Evolutionary conservation across 257 asterid genomes (phyloP).

Genomic region (Misopates orontium): DNA sequence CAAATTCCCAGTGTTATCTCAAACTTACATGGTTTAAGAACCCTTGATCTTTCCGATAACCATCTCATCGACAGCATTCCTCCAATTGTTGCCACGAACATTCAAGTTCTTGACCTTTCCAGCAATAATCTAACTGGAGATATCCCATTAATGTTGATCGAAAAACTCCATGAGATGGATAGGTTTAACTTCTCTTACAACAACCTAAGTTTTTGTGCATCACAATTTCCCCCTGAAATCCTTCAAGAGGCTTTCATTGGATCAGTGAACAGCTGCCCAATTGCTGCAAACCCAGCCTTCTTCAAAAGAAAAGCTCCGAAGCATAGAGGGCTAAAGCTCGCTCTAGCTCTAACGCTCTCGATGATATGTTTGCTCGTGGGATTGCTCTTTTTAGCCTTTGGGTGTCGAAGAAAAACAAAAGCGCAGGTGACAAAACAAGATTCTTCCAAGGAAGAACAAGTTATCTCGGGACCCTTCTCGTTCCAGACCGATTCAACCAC

Average conservation of each 20-base stretch:
- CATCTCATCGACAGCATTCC: slow-evolving; percentile 63
- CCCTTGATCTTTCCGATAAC: slow-evolving; percentile 77
- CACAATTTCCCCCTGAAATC: slow-evolving; percentile 44
- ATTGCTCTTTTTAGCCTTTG: slow-evolving; percentile 70
- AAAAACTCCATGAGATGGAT: slow-evolving; percentile 58
- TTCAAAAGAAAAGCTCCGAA: slow-evolving; percentile 44
- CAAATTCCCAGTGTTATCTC: slow-evolving; percentile 56
- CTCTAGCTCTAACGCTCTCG: slow-evolving; percentile 65
- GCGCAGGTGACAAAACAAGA: slow-evolving; percentile 67
- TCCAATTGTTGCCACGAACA: slow-evolving; percentile 39
- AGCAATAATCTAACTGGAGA: slow-evolving; percentile 82
- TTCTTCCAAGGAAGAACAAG: slow-evolving; percentile 62
- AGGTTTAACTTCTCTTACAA: slow-evolving; percentile 83
- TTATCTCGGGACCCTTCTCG: slow-evolving; percentile 75
- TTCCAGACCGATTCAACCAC: slow-evolving; percentile 79
- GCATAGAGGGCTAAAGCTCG: slow-evolving; percentile 67
- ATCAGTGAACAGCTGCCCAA: slow-evolving; percentile 74
- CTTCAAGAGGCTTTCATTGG: slow-evolving; percentile 61
- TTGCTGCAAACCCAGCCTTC: slow-evolving; percentile 79
- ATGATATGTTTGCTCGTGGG: slow-evolving; percentile 75
- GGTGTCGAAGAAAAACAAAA: slow-evolving; percentile 65
- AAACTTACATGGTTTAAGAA: slow-evolving; percentile 42
- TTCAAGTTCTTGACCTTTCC: slow-evolving; percentile 70
- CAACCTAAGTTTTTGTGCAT: slow-evolving; percentile 70
- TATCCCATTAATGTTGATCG: slow-evolving; percentile 56